Evolutionary conservation across 1,284 basidiomycete species (phyloP).

Genomic region (Pulveroboletus sp.): DNA sequence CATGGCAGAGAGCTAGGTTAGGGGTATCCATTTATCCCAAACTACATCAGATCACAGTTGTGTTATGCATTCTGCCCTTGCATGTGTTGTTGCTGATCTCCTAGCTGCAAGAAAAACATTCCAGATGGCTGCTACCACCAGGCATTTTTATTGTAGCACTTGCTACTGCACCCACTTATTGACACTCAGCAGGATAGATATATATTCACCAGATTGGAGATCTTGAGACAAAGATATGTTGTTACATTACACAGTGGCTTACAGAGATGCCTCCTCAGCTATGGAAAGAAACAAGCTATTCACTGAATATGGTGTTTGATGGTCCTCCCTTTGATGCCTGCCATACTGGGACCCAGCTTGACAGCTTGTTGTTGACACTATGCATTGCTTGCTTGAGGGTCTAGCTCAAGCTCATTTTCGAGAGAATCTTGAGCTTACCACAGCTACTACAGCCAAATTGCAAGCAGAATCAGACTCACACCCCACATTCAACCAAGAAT

Average conservation of each 20-base stretch:
- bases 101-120: constrained; percentile 35
- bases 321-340: constrained; percentile 40
- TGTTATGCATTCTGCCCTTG: constrained; percentile 18
- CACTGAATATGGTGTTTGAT: constrained; percentile 33
- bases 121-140: background rate
- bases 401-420: background rate
- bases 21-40: constrained; percentile 28
- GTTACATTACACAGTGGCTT: constrained; percentile 19
- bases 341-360: constrained; percentile 42
- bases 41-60: constrained; percentile 20
- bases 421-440: background rate
- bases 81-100: constrained; percentile 38
- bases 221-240: constrained; percentile 18
- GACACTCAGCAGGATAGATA: constrained; percentile 26
- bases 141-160: constrained; percentile 37
- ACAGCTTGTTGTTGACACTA: constrained; percentile 39
- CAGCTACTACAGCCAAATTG: no score
- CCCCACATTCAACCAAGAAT: no score
- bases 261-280: constrained; percentile 4
- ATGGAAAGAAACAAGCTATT: background rate
- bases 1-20: constrained; percentile 28
- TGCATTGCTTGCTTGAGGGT: constrained; percentile 38
- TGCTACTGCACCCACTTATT: constrained; percentile 25
- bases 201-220: constrained; percentile 35
- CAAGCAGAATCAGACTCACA: no score